Conservation (phyloP, 1,284 basidiomycete genomes). For the Cystobasidium pallidum region DNA sequence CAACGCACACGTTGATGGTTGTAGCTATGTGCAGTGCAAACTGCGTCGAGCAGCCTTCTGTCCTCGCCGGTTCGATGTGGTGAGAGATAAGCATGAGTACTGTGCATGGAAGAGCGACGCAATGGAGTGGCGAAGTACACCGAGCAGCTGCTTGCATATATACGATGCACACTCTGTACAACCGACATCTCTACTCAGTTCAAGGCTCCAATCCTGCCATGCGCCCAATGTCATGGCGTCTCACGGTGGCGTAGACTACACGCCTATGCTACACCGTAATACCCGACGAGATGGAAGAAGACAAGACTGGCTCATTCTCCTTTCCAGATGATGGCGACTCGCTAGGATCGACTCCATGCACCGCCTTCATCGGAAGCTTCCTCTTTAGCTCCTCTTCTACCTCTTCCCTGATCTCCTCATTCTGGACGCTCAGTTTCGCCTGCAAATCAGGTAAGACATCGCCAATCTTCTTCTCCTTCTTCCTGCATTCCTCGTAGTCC, state of each 20-base stretch:
- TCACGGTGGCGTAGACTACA: not conserved
- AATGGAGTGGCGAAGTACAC: too few relatives aligned
- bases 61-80: too few relatives aligned
- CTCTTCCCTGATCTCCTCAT: slow-evolving; percentile 46
- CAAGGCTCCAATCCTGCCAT: too few relatives aligned
- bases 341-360: slow-evolving; percentile 49
- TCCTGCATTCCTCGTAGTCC: slow-evolving; percentile 43
- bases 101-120: too few relatives aligned
- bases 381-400: slow-evolving; percentile 53
- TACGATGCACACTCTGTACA: not conserved
- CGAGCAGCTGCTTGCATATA: too few relatives aligned
- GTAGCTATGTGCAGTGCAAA: too few relatives aligned
- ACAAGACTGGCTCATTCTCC: slow-evolving; percentile 4
- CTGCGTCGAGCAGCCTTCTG: too few relatives aligned
- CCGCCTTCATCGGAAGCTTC: slow-evolving; percentile 51
- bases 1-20: not conserved
- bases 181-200: not conserved
- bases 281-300: not conserved
- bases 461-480: slow-evolving; percentile 3
- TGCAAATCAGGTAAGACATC: slow-evolving; percentile 25
- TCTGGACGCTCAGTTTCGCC: slow-evolving; percentile 30
- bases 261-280: not conserved
- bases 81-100: too few relatives aligned
- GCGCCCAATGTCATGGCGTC: too few relatives aligned
- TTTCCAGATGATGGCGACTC: slow-evolving; percentile 19